These are phyloP conservation scores for Dinochytrium kinnereticum DNA, from an alignment of 371 early-diverging fungal genomes.

Conservation along the genomic window DNA sequence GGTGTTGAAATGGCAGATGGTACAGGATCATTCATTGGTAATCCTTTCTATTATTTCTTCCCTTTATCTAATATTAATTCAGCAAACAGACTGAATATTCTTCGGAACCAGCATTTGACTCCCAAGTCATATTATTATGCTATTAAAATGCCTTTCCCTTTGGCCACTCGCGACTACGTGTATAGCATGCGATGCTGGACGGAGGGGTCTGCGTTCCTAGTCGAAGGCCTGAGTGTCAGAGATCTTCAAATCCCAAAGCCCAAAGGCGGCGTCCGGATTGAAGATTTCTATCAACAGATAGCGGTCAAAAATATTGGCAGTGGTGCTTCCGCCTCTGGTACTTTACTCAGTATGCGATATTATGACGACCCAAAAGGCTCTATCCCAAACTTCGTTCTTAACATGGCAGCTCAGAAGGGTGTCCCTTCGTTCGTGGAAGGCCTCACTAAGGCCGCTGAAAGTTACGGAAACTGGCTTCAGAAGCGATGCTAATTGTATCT, in stretches of 20 bases:
- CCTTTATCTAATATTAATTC: neutral
- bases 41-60: neutral
- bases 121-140: conserved; percentile 25
- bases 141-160: conserved; percentile 27
- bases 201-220: conserved; percentile 1
- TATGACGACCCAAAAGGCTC: conserved; percentile 26
- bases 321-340: too few relatives aligned
- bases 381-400: conserved; percentile 19
- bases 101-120: neutral
- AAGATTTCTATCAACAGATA: conserved; percentile 28
- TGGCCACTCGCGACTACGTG: conserved; percentile 29
- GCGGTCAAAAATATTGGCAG: conserved; percentile 10
- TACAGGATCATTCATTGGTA: neutral
- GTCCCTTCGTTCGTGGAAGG: conserved; percentile 22
- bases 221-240: conserved; percentile 2
- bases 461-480: conserved; percentile 19
- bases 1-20: conserved; percentile 16
- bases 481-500: neutral
- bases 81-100: neutral
- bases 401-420: conserved; percentile 30
- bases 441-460: conserved; percentile 15
- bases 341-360: conserved; percentile 17
- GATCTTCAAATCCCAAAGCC: neutral
- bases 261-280: conserved; percentile 17
- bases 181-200: conserved; percentile 17